Evolutionary conservation across 805 yeast genomes (phyloP), one percentile per base, ranked within the genome.

Genomic region (Candida sakaeoensis): DNA sequence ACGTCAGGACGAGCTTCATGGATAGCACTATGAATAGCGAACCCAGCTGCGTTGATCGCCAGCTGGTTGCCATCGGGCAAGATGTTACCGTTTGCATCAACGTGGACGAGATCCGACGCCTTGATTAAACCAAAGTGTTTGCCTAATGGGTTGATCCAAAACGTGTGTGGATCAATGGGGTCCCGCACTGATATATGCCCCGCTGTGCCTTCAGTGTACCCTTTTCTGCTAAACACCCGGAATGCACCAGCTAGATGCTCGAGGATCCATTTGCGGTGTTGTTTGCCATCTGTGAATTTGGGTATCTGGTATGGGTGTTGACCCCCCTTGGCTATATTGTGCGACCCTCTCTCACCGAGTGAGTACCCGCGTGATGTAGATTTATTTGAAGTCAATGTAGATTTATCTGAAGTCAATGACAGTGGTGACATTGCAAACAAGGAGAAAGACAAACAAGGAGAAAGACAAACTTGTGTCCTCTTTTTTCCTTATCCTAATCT

Each of bases 101-200:
- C 58, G 44, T 65, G 72, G 14, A 67, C 70, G 53, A 67, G 51
- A 46, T 67, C 72, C 31, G 57, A 48, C 12, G 68, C 69, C 33
- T 57, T 61, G 33, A 67, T 59, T 34, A 66, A 47, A 12, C 62
- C 64, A 46, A 84, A 87, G 60, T 87, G 95, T 48, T 71, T 74
- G n/a, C 84, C 91, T 47, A 87, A 65, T 4, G 96, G 95, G 61
- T 87, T 87, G 57, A 87, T 85, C 95, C 95, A 87, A 58, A 87
- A 87, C 3, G 91, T 84, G 33, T 69, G 58, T n/a, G 83, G 83
- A 47, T 82, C 79, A 32, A 84, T 79, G 3, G 96, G 95, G 54
- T 87, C 96, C 50, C 93, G 74, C 9, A 87, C 74, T 7, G 93
- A 82, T 42, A 87, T 86, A 57, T 87, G 96, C 16, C 96, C 96